Base-by-base conservation (phyloP, 2,329 filamentous ascomycete species). In the Aquanectria penicillioides region DNA sequence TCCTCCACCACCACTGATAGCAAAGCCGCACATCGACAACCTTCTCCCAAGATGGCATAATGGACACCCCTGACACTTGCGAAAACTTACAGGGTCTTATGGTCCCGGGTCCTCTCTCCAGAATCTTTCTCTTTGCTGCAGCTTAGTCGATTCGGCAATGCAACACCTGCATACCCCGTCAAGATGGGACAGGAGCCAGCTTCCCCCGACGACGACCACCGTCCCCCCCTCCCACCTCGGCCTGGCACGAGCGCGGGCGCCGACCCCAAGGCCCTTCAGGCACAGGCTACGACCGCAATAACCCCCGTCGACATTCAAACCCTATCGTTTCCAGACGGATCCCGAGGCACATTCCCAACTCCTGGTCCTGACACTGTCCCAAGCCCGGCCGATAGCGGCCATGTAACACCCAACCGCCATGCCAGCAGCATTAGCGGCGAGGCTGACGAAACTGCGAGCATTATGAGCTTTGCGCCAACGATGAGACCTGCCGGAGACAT, bases 271-370 rank as follows among this genome's bases (percentile, higher is more conserved):
- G 62, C 76, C 74, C 70, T 81, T 52, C 81, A 80, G 63, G 88
- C 90, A 2, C 88, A 87, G 58, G 87, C 94, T 43, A 97, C 94
- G 4, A 97, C 93, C 1, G 93, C 93, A 9, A 72, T 98, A 12
- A 94, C 93, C 1, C 85, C 92, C 13, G 84, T 93, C 61, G 93
- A 94, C 65, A 89, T 94, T 53, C 90, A 92, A 67, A 92, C 90
- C 0, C 82, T 94, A 46, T 88, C 88, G 1, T 89, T 91, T 62
- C 87, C 87, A 10, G 91, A 92, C 72, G 87, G 86, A 58, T 86
- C 86, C 17, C 82, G 86, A 58, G 88, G 90, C 31, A 89, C 85
- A 2, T 89, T 90, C 68, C 76, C 82, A 44, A 79, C 74, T 18
- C 73, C 73, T 13, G 76, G 67, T 31, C 68, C 71, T 28, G 72